Conservation (phyloP, 495 filamentous ascomycete genomes). For the Penicillium subrubescens region DNA sequence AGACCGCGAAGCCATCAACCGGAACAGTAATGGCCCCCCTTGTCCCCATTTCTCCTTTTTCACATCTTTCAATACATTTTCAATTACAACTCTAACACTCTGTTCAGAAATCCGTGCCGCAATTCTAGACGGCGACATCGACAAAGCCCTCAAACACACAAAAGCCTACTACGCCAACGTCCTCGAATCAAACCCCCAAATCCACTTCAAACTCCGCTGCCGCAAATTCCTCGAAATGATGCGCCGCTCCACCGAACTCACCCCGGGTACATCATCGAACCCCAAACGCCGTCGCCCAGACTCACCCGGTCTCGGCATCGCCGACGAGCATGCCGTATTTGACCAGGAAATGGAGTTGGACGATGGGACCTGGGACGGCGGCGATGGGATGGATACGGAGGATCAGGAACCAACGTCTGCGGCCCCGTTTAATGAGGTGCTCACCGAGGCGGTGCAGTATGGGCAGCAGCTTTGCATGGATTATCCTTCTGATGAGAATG, state of each 20-base stretch:
- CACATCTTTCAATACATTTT: background rate
- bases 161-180: constrained; percentile 78
- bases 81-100: constrained; percentile 15
- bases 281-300: constrained; percentile 38
- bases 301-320: constrained; percentile 33
- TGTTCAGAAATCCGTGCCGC: constrained; percentile 77
- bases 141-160: constrained; percentile 82
- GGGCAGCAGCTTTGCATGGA: constrained; percentile 77
- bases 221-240: constrained; percentile 98
- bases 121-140: constrained; percentile 91
- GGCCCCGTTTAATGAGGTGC: constrained; percentile 54
- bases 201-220: constrained; percentile 88
- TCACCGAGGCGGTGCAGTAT: constrained; percentile 74
- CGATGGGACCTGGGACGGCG: constrained; percentile 51
- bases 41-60: background rate
- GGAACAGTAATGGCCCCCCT: constrained; percentile 66
- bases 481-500: constrained; percentile 66
- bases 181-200: constrained; percentile 79
- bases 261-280: constrained; percentile 17
- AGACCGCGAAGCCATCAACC: constrained; percentile 82
- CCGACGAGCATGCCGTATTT: constrained; percentile 52
- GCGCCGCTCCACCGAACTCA: constrained; percentile 71
- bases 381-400: constrained; percentile 58
- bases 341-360: constrained; percentile 85
- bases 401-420: constrained; percentile 44